Percentiles rank a stretch among this genome's conserved stretches.
Evolutionary conservation across 108 stramenopile genomes (phyloP).

Genomic region (Stephanodiscus minutulus): DNA sequence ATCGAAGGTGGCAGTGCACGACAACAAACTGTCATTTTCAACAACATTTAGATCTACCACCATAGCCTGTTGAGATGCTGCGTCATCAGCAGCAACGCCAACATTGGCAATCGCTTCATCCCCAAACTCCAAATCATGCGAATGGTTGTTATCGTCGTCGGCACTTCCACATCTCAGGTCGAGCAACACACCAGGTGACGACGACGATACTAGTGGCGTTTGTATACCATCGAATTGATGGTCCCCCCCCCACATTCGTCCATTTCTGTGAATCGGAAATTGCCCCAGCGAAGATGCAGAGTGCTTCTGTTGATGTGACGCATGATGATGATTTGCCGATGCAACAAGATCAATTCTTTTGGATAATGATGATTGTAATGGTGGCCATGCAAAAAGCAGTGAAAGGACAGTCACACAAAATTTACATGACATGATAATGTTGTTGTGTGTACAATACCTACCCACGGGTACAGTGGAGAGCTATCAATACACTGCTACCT

Average conservation of each 20-base stretch:
- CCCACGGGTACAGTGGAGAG: too few relatives aligned
- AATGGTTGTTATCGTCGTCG: not conserved
- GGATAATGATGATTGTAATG: not conserved
- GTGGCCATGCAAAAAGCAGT: not conserved
- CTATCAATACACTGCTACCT: too few relatives aligned
- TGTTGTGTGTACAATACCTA: too few relatives aligned
- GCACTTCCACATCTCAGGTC: constrained; percentile 22
- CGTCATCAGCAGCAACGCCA: not conserved
- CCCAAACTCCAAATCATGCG: not conserved
- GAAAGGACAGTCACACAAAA: not conserved
- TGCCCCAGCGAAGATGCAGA: not conserved
- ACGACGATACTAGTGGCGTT: not conserved
- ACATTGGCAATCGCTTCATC: not conserved
- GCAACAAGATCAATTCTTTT: not conserved
- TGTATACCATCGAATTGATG: not conserved
- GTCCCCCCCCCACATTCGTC: too few relatives aligned
- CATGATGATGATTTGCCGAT: not conserved
- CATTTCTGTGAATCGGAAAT: not conserved
- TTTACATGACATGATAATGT: too few relatives aligned
- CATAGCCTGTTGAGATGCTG: not conserved
- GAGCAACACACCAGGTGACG: not conserved
- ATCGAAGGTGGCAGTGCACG: not conserved
- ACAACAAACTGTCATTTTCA: not conserved
- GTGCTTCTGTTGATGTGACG: not conserved
- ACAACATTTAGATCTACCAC: constrained; percentile 4